A percentile compares a stretch with the other conserved stretches of the same genome.
These are phyloP conservation scores for Gonapodya sp. DNA, from an alignment of 192 early-diverging fungal species.

Conservation along the genomic window DNA sequence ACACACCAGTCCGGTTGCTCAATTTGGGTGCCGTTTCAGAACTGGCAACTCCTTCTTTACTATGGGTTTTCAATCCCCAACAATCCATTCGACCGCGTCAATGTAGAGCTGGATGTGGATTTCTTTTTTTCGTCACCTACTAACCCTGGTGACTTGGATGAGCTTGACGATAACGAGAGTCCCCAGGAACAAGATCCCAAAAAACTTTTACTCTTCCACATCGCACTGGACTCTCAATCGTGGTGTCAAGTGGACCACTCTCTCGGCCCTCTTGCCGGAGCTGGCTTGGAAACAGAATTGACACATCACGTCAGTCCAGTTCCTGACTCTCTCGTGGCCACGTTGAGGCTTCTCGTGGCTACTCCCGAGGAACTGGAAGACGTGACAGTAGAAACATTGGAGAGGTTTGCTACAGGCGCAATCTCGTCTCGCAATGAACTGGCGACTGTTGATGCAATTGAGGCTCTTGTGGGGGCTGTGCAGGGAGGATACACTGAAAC, in stretches of 20 bases:
- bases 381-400: neutral
- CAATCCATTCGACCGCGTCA: neutral
- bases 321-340: neutral
- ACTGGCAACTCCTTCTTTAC: neutral
- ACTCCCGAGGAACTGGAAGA: neutral
- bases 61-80: neutral
- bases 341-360: neutral
- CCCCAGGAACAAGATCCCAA: neutral
- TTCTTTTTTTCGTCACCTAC: neutral
- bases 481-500: neutral
- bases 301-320: neutral
- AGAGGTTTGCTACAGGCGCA: neutral
- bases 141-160: neutral
- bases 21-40: neutral
- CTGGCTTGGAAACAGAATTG: neutral
- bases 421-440: neutral
- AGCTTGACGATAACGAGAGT: neutral
- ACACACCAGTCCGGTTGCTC: neutral
- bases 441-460: neutral
- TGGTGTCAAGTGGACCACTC: neutral
- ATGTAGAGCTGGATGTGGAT: neutral
- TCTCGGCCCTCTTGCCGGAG: neutral
- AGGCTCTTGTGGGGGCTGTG: neutral
- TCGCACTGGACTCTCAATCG: neutral
- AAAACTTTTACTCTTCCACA: neutral